phyloP scores from a whole-genome alignment of 306 rosid genomes.

The Cucurbita moschata region DNA sequence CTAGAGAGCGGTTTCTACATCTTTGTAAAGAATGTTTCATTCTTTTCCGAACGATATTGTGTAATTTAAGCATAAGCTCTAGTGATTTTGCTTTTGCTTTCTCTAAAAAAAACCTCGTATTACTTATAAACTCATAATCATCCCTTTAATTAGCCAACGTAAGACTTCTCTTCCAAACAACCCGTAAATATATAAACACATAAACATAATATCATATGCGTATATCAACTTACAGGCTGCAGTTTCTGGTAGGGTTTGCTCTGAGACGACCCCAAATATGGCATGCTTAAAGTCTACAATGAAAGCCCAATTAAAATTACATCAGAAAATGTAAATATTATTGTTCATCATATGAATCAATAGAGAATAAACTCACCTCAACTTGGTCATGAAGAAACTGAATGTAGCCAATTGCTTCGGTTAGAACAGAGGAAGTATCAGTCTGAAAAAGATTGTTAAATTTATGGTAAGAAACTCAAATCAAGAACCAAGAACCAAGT shows the following conservation, averaged over 20 bases:
- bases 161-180: too few species aligned
- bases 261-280: conserved; percentile 31
- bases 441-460: conserved; percentile 23
- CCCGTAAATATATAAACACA: too few species aligned
- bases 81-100: too few species aligned
- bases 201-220: too few species aligned
- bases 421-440: conserved; percentile 43
- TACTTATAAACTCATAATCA: too few species aligned
- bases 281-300: conserved; percentile 43
- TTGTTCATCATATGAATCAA: background rate
- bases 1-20: too few species aligned
- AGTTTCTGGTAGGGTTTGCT: conserved; percentile 23
- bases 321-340: background rate
- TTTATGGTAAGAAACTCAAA: background rate
- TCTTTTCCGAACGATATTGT: too few species aligned
- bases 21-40: too few species aligned
- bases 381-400: conserved; percentile 54
- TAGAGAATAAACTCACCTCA: conserved; percentile 19
- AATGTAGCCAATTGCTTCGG: conserved; percentile 58
- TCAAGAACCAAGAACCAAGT: background rate
- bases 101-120: too few species aligned
- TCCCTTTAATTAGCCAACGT: too few species aligned
- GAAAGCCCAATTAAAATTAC: background rate
- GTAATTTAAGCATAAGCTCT: too few species aligned
- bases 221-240: conserved; percentile 22